These are phyloP conservation scores for Diaporthe aspalathi DNA, from an alignment of 2,329 filamentous ascomycete species.

Conservation along the genomic window DNA sequence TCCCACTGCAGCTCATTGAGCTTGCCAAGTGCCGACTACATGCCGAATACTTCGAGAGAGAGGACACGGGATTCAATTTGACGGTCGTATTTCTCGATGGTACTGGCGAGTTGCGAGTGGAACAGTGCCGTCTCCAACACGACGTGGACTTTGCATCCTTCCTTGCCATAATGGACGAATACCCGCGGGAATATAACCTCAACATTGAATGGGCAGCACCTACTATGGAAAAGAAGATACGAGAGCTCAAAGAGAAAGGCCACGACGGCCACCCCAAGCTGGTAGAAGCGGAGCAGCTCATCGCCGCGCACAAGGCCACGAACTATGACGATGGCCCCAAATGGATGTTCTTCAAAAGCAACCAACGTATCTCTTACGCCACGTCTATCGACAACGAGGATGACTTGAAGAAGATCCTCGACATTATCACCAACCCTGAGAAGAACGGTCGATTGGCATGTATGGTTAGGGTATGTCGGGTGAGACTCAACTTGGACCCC, in stretches of 20 bases:
- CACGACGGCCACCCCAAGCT: constrained; percentile 4
- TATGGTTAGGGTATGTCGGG: constrained; percentile 23
- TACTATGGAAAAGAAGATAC: neutral
- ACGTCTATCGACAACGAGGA: neutral
- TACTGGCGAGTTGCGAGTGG: neutral
- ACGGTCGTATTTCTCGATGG: constrained; percentile 6
- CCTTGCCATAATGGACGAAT: neutral
- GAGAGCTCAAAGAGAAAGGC: neutral
- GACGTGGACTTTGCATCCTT: constrained; percentile 12
- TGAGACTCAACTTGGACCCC: neutral
- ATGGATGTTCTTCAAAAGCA: constrained; percentile 27
- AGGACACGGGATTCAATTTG: neutral
- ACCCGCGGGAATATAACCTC: neutral
- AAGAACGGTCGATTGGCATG: neutral
- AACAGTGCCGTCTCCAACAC: neutral
- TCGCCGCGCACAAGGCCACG: neutral
- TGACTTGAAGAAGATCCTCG: neutral
- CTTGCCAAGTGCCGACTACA: neutral
- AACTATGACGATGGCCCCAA: neutral
- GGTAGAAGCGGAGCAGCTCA: neutral
- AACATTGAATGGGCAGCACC: neutral
- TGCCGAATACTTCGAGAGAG: neutral
- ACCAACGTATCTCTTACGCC: neutral
- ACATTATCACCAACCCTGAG: neutral
- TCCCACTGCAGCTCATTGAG: neutral